Evolutionary conservation across 768 basidiomycete species (phyloP).

Genomic region (Antrodiella citrinella): DNA sequence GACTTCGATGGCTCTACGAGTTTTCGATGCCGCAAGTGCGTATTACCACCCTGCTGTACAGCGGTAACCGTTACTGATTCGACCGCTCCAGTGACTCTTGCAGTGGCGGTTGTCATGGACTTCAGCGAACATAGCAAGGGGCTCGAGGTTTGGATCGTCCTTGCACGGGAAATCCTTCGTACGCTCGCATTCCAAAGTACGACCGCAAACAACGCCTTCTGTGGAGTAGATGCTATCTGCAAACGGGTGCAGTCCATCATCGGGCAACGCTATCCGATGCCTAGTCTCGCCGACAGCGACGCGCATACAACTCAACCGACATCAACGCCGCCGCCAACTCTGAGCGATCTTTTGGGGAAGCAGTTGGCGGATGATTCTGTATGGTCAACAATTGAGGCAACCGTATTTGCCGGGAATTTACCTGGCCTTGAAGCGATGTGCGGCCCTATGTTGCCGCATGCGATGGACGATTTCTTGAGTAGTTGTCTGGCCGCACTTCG

Average conservation of each 20-base stretch:
- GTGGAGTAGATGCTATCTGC: slow-evolving; percentile 12
- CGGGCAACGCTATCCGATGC: neutral
- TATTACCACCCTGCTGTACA: neutral
- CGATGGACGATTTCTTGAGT: slow-evolving; percentile 16
- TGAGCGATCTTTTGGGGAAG: slow-evolving; percentile 13
- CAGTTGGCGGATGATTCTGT: slow-evolving; percentile 9
- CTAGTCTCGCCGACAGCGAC: neutral
- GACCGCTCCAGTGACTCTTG: slow-evolving; percentile 13
- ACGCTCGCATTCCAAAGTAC: neutral
- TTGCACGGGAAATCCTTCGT: neutral
- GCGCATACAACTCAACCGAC: neutral
- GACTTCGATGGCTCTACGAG: slow-evolving; percentile 6
- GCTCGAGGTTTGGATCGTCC: slow-evolving; percentile 18
- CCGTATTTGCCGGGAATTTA: slow-evolving; percentile 16
- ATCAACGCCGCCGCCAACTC: slow-evolving; percentile 6
- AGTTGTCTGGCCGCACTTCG: slow-evolving; percentile 9
- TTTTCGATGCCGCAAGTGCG: slow-evolving; percentile 15
- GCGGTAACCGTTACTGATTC: neutral
- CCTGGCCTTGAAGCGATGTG: slow-evolving; percentile 18
- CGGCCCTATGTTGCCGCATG: slow-evolving; percentile 9
- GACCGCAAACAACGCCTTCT: slow-evolving; percentile 10
- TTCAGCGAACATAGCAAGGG: slow-evolving; percentile 14
- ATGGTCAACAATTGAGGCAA: slow-evolving; percentile 9
- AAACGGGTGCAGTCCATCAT: slow-evolving; percentile 7
- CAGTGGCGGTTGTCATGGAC: slow-evolving; percentile 20